phyloP scores from a whole-genome alignment of 805 yeast species.

The Teunomyces funiuensis region DNA sequence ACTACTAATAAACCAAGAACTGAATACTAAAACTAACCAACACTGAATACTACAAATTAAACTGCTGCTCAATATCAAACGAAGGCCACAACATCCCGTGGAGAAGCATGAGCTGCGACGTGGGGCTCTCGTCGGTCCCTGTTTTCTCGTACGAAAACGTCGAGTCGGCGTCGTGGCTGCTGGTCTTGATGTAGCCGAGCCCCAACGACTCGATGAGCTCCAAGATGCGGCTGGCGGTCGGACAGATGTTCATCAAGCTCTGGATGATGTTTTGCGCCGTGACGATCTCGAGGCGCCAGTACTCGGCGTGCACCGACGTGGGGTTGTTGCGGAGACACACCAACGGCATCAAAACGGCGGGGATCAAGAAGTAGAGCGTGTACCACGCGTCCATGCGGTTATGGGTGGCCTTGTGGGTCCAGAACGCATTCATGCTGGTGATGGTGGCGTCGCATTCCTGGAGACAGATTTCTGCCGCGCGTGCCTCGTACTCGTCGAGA shows the following conservation, averaged over 20 bases:
- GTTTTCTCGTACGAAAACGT: neutral
- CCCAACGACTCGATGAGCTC: neutral
- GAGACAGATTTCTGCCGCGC: neutral
- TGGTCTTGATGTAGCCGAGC: neutral
- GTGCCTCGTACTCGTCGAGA: neutral
- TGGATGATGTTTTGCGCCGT: neutral
- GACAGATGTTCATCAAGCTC: neutral
- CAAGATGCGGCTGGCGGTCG: neutral
- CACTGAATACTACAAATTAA: no score
- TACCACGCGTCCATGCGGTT: neutral
- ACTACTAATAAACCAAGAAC: no score
- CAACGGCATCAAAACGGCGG: neutral
- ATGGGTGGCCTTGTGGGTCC: neutral
- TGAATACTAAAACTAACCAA: no score
- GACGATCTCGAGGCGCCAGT: neutral
- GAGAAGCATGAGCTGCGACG: neutral
- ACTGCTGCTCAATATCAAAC: neutral
- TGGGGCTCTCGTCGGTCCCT: neutral
- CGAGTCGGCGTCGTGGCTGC: neutral
- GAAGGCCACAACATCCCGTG: neutral
- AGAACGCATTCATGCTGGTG: neutral
- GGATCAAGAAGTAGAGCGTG: neutral
- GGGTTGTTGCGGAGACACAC: neutral
- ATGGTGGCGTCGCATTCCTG: neutral
- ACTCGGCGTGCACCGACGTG: neutral